Conservation (phyloP, 1,139 yeast species). For the Yamadazyma trypodendri region DNA sequence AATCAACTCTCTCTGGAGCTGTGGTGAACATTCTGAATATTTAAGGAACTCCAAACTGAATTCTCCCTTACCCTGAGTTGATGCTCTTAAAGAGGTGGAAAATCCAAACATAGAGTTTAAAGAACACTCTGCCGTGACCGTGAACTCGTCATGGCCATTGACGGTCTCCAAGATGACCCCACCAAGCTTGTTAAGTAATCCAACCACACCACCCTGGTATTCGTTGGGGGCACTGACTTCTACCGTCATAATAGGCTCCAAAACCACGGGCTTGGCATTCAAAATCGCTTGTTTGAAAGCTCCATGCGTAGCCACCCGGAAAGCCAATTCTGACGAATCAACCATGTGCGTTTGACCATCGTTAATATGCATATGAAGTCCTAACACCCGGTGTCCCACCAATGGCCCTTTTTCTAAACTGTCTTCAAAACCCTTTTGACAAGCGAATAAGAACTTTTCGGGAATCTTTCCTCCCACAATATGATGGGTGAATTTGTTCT, state of each 20-base stretch:
- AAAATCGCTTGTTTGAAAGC: slow-evolving; percentile 92
- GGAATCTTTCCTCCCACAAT: slow-evolving; percentile 97
- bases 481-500: slow-evolving; percentile 76
- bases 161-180: slow-evolving; percentile 94
- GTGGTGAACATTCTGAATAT: slow-evolving; percentile 88
- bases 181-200: slow-evolving; percentile 84
- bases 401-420: slow-evolving; percentile 96
- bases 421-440: slow-evolving; percentile 94
- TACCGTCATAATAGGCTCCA: slow-evolving; percentile 96
- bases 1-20: slow-evolving; percentile 84
- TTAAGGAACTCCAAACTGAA: slow-evolving; percentile 92
- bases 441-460: slow-evolving; percentile 90
- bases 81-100: slow-evolving; percentile 92
- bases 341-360: slow-evolving; percentile 98
- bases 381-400: slow-evolving; percentile 90
- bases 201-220: slow-evolving; percentile 92
- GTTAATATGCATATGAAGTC: slow-evolving; percentile 88
- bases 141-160: slow-evolving; percentile 92
- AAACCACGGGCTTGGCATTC: slow-evolving; percentile 79
- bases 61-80: slow-evolving; percentile 98
- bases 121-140: slow-evolving; percentile 91
- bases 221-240: slow-evolving; percentile 93
- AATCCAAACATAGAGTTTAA: slow-evolving; percentile 95
- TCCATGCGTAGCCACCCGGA: slow-evolving; percentile 86
- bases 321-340: slow-evolving; percentile 94